Evolutionary conservation across 345 rosid species (phyloP).

Genomic region (Dimocarpus longan): DNA sequence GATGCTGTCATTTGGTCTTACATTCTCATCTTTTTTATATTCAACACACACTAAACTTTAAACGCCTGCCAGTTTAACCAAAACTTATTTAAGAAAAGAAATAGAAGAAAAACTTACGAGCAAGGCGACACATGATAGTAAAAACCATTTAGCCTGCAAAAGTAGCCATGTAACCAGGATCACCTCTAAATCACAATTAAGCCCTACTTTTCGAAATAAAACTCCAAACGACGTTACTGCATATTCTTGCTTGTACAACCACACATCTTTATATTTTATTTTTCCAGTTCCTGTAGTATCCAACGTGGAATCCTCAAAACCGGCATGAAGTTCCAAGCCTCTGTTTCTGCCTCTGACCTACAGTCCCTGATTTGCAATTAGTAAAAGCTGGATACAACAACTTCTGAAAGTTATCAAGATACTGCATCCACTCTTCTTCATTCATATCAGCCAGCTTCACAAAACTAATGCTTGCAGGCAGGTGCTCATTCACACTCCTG

Average conservation of each 20-base stretch:
- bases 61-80: not conserved
- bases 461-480: conserved; percentile 47
- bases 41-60: not conserved
- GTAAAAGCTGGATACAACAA: conserved; percentile 42
- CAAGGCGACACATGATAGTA: not conserved
- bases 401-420: conserved; percentile 51
- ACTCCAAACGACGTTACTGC: not conserved
- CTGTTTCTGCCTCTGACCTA: conserved; percentile 53
- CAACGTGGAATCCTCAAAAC: conserved; percentile 34
- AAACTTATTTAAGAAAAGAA: not conserved
- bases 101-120: not conserved
- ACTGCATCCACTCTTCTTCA: conserved; percentile 55
- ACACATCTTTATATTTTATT: not conserved
- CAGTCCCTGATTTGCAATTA: conserved; percentile 30
- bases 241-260: not conserved
- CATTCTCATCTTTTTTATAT: not conserved
- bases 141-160: conserved; percentile 17
- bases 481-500: conserved; percentile 56
- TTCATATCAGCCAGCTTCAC: conserved; percentile 60
- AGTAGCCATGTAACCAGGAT: not conserved
- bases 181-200: conserved; percentile 8
- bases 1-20: not conserved
- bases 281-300: not conserved
- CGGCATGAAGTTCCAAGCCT: conserved; percentile 73
- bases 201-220: not conserved